Evolutionary conservation across 176 grass and related monocot genomes (phyloP), one percentile per base, ranked within the genome.

Genomic region (Avena atlantica): DNA sequence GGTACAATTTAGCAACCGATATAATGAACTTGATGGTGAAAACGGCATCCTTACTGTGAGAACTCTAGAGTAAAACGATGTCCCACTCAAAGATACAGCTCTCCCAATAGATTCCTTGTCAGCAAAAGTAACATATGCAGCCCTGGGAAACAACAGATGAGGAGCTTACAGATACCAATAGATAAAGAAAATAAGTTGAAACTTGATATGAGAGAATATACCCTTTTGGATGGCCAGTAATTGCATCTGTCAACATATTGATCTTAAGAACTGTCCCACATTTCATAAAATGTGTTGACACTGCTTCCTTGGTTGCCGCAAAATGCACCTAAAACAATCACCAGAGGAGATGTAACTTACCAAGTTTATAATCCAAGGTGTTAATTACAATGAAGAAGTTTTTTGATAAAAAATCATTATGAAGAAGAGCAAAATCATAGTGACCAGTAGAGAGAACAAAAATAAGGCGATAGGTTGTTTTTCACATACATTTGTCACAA

Each of bases 201-300:
- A 78, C 24, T 53, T 53, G 23, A 23, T 55, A 76, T n/a, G 50
- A 77, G 52, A 31, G 51, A 34, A 81, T 89, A 79, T 92, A 97
- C 91, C 95, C 95, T 90, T 98, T 98, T 56, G 89, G 93, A 76
- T 92, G 89, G 67, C 86, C 93, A 76, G 95, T 95, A 85, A 90
- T 73, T 20, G 86, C 78, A 80, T 98, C 93, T 25, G 80, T 89
- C 86, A 95, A 86, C 58, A 98, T 88, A 60, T 89, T 80, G 66
- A 87, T 83, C 89, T 92, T 93, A 77, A 80, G 69, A 82, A 98
- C 87, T 72, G 70, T 58, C 21, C 93, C 95, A 83, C 93, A 98
- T 82, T 93, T 92, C 42, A 86, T 78, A 82, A 98, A 98, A 93
- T 93, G 84, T 40, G 77, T 68, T 70, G 88, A 75, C 57, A 98